phyloP scores from a whole-genome alignment of 2,329 filamentous ascomycete genomes.

The Aureobasidium sp. region DNA sequence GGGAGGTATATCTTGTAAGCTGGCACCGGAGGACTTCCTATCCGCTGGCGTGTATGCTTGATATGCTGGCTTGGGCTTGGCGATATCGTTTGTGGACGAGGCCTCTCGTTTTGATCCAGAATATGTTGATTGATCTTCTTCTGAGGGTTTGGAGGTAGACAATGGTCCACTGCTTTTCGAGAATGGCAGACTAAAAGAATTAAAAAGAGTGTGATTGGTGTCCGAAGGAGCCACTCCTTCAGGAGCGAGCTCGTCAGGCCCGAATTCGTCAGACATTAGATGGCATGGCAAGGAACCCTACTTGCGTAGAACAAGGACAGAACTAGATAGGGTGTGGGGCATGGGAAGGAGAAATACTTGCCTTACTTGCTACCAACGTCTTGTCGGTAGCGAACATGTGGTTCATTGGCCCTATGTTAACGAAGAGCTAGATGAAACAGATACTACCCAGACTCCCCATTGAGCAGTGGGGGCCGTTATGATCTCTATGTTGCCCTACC shows the following conservation, averaged over 20 bases:
- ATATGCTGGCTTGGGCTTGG: neutral
- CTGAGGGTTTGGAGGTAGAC: neutral
- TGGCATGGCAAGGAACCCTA: neutral
- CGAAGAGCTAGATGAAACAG: constrained; percentile 1
- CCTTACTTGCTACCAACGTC: neutral
- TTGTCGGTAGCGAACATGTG: neutral
- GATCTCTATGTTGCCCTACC: neutral
- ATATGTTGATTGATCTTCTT: neutral
- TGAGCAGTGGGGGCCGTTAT: constrained; percentile 9
- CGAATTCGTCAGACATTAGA: neutral
- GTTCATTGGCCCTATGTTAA: neutral
- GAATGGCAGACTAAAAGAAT: neutral
- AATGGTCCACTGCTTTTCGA: neutral
- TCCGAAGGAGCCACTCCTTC: neutral
- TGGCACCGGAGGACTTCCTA: neutral
- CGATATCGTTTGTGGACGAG: neutral
- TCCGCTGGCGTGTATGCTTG: neutral
- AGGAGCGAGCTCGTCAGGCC: neutral
- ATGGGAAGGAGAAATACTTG: neutral
- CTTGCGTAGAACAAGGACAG: neutral
- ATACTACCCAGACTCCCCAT: neutral
- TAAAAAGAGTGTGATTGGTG: neutral
- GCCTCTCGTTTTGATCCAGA: neutral
- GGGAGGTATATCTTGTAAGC: neutral
- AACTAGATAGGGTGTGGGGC: neutral